Percentiles rank a stretch among this genome's conserved stretches.
phyloP scores from a whole-genome alignment of 352 stramenopile genomes.

The Phytophthora fragariaefolia region DNA sequence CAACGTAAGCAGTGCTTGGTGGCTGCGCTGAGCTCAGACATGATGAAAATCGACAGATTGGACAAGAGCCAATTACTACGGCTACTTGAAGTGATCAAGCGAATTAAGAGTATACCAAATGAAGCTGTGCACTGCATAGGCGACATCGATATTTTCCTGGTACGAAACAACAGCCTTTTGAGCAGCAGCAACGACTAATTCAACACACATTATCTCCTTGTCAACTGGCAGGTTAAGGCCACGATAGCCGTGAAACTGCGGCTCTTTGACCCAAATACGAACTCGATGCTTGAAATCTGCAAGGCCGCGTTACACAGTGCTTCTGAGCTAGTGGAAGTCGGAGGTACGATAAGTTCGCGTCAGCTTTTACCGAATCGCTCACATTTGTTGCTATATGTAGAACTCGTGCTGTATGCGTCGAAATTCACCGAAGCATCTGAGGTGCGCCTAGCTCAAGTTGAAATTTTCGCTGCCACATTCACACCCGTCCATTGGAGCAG shows the following conservation, averaged over 20 bases:
- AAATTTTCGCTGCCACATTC: slow-evolving; percentile 3
- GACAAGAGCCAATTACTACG: slow-evolving; percentile 39
- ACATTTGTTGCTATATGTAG: slow-evolving; percentile 30
- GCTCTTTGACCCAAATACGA: slow-evolving; percentile 63
- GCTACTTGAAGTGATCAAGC: slow-evolving; percentile 53
- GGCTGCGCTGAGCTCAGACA: slow-evolving; percentile 60
- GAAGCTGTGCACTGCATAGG: slow-evolving; percentile 15
- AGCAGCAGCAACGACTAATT: neutral
- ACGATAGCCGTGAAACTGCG: slow-evolving; percentile 64
- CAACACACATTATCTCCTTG: too few relatives aligned
- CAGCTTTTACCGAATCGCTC: neutral
- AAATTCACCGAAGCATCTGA: slow-evolving; percentile 59
- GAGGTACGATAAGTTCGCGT: slow-evolving; percentile 54
- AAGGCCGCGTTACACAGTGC: slow-evolving; percentile 41
- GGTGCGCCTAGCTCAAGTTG: slow-evolving; percentile 25
- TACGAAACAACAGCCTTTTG: slow-evolving; percentile 18
- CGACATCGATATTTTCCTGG: slow-evolving; percentile 44
- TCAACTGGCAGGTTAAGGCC: slow-evolving; percentile 46
- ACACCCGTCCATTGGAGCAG: slow-evolving; percentile 30
- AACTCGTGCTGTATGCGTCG: slow-evolving; percentile 64
- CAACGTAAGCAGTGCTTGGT: slow-evolving; percentile 58
- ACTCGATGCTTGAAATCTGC: slow-evolving; percentile 60
- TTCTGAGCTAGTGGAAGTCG: slow-evolving; percentile 58
- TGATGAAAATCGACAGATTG: slow-evolving; percentile 61
- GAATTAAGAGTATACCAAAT: slow-evolving; percentile 37